Base-by-base conservation (phyloP, 345 rosid genomes). In the Salix exigua region DNA sequence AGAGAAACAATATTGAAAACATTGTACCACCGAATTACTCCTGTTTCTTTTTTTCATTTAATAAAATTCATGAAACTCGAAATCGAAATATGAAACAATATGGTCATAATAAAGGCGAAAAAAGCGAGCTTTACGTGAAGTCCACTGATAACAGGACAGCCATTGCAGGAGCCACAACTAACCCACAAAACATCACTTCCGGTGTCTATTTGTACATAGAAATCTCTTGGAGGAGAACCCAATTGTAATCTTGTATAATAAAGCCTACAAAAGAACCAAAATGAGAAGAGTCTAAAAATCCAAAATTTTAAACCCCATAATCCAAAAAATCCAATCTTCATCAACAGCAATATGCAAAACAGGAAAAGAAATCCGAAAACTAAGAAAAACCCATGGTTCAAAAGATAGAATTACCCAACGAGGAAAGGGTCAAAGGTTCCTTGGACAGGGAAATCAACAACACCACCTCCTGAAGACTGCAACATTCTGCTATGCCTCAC, bases 161-260 rank as follows among this genome's bases (percentile, higher is more conserved):
- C 99, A 84, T 83, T 88, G 80, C 98, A 96, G 80, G 92, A 80
- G 79, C 76, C 74, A 83, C 99, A 96, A 53, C 92, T 87, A 55
- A 93, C 91, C 99, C 99, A 96, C 70, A 96, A 82, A 78, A 94
- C 97, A 88, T 96, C 97, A 85, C 99, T 96, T 66, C 98, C 97
- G 2, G 99, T 93, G 74, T 96, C 99, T 81, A 96, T 85, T 77
- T 96, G 99, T 74, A 96, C 99, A 79, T 91, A 80, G 79, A 89
- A 96, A 51, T 94, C 98, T 75, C 79, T 88, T 48, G 99, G 89
- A 66, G 98, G 99, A 82, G 89, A 81, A 66, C 99, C 99, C 83
- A 96, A 63, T 79, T 88, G 90, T 73, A 96, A 48, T 75, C 81
- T 92, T 66, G 99, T 92, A 42, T 86, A 96, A 81, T 96, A 94